Evolutionary conservation across 768 basidiomycete species (phyloP), one percentile per base, ranked within the genome.

Genomic region (Boletus rufocinnamomeus): DNA sequence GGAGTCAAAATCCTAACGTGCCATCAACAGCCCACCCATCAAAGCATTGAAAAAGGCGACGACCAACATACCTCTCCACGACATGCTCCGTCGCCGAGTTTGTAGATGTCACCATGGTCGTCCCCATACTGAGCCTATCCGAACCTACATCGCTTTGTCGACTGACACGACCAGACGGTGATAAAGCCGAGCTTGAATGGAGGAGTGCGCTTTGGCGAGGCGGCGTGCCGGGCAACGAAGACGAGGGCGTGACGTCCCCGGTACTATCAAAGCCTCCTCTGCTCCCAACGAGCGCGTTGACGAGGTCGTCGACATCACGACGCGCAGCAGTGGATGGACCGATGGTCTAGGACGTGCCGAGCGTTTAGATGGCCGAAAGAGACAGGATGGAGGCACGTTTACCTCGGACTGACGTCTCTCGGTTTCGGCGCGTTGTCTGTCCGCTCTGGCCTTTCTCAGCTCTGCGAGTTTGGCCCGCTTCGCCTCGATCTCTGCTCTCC

Each of bases 381-480:
- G 54, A 50, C 4, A 52, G 45, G 62, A 34, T 10, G 19, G 48
- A 14, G 30, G 28, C 19, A 52, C 17, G 44, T 50, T 50, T 65
- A 71, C 72, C 58, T 70, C 67, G 40, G 68, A 56, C 44, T 64
- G 68, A 9, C 64, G 69, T 53, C 72, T 63, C 47, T 84, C 80
- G 25, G 74, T 75, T 49, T 84, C 85, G 56, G 76, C 79, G 57
- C 78, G 83, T 66, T 86, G 82, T 65, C 89, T 77, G 61, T 89
- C 85, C 37, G 85, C 86, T 46, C 93, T 82, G 6, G 88, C 89
- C 71, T 88, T 83, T 54, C 91, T 81, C 38, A 97, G 80, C 62
- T 93, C 92, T 50, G 86, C 91, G 35, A 98, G 86, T 74, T 93
- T 95, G 13, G 86, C 84, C 61, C 88, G 79, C 76, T 98, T 98